Conservation (phyloP, 139 green algal genomes). For the Ettlia oleoabundans region DNA sequence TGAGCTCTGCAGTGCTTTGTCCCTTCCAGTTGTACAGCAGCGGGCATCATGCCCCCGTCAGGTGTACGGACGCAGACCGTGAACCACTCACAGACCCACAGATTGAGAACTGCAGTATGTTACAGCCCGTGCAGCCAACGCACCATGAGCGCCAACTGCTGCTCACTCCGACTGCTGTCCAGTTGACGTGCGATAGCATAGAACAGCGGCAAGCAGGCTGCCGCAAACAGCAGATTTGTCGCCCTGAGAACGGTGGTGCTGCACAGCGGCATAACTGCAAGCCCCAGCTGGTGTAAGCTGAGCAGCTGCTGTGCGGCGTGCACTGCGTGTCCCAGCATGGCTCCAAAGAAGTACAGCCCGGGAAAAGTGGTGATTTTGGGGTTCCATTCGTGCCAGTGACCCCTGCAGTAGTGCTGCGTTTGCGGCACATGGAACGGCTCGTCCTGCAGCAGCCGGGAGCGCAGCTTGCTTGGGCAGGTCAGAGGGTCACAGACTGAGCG, state of each 20-base stretch:
- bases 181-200: not conserved
- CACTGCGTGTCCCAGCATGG: slow-evolving; percentile 18
- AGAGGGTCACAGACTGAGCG: too few species aligned
- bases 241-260: slow-evolving; percentile 60
- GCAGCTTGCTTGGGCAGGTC: not conserved
- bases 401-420: slow-evolving; percentile 83
- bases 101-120: too few species aligned
- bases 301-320: not conserved
- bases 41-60: too few species aligned
- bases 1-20: too few species aligned
- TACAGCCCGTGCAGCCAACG: too few species aligned
- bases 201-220: slow-evolving; percentile 54
- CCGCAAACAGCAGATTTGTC: slow-evolving; percentile 66
- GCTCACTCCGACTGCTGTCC: not conserved
- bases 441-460: slow-evolving; percentile 68
- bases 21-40: too few species aligned
- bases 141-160: slow-evolving; percentile 41
- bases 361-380: slow-evolving; percentile 96
- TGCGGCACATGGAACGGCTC: slow-evolving; percentile 95
- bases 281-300: not conserved
- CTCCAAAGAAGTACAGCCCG: slow-evolving; percentile 83
- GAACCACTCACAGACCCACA: too few species aligned
- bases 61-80: too few species aligned
- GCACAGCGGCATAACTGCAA: slow-evolving; percentile 39
- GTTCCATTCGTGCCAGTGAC: slow-evolving; percentile 80